Conservation (phyloP, 2,329 filamentous ascomycete species). For the Arthrobotrys iridis region DNA sequence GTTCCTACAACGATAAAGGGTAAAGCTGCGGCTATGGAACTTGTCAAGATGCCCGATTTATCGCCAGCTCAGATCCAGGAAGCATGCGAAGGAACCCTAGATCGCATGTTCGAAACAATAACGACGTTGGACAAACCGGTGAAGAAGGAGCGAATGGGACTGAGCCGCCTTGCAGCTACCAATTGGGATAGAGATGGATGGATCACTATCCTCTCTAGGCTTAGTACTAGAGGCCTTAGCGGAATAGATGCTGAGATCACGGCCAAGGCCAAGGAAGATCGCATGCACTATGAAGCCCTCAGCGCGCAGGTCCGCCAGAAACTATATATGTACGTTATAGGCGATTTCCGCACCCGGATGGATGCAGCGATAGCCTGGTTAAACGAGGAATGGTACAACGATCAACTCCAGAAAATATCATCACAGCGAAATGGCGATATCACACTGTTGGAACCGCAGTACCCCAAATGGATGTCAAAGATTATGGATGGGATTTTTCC, state of each 20-base stretch:
- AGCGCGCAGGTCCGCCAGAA: conserved; percentile 79
- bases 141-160: conserved; percentile 75
- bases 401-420: conserved; percentile 69
- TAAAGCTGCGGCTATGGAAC: conserved; percentile 64
- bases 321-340: conserved; percentile 85
- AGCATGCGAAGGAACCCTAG: conserved; percentile 77
- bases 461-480: conserved; percentile 79
- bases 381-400: conserved; percentile 98
- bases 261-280: conserved; percentile 65
- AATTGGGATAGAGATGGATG: conserved; percentile 87
- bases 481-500: conserved; percentile 89
- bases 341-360: conserved; percentile 89
- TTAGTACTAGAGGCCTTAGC: conserved; percentile 84
- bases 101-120: conserved; percentile 81
- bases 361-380: conserved; percentile 93
- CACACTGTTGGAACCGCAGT: conserved; percentile 69
- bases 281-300: conserved; percentile 63
- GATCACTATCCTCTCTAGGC: conserved; percentile 84
- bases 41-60: conserved; percentile 71
- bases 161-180: conserved; percentile 84
- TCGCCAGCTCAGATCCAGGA: conserved; percentile 76
- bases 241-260: conserved; percentile 66
- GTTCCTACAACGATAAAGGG: conserved; percentile 65
- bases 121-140: conserved; percentile 74
- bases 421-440: conserved; percentile 61